A percentile compares a stretch with the other conserved stretches of the same genome.
Conservation (phyloP, 805 yeast genomes). For the Cyberlindnera meyerae region DNA sequence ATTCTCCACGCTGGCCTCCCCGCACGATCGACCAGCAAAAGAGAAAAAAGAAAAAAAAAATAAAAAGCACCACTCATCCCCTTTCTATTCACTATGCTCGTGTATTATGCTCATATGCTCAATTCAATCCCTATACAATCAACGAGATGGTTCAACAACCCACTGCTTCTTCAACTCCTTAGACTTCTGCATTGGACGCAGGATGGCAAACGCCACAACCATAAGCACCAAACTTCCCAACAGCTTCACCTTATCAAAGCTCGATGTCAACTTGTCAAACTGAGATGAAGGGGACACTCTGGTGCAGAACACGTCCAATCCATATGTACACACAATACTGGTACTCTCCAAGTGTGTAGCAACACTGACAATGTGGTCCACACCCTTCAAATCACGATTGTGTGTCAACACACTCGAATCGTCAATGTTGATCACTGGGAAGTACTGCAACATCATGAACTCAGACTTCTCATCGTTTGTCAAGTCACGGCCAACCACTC, state of each 20-base stretch:
- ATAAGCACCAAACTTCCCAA: slow-evolving; percentile 54
- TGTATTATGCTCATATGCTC: no score
- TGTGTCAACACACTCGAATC: slow-evolving; percentile 50
- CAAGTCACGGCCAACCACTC: slow-evolving; percentile 53
- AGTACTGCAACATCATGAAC: slow-evolving; percentile 58
- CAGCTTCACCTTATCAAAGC: slow-evolving; percentile 65
- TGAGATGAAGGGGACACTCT: slow-evolving; percentile 75
- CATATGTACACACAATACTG: slow-evolving; percentile 58
- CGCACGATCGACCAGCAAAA: no score
- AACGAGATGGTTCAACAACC: slow-evolving; percentile 10
- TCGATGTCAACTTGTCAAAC: slow-evolving; percentile 66
- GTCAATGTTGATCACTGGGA: slow-evolving; percentile 51
- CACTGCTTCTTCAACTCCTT: slow-evolving; percentile 42
- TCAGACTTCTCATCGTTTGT: slow-evolving; percentile 50
- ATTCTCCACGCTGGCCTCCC: no score
- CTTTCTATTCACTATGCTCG: no score
- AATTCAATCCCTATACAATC: no score
- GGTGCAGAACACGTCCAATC: slow-evolving; percentile 74
- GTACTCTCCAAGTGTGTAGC: slow-evolving; percentile 82
- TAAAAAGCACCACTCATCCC: no score
- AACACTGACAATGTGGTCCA: slow-evolving; percentile 36
- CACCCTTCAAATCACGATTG: slow-evolving; percentile 35
- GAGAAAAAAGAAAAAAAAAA: no score
- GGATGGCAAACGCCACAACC: slow-evolving; percentile 38
- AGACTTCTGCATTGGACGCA: slow-evolving; percentile 52